These are phyloP conservation scores for Corchorus olitorius DNA, from an alignment of 345 rosid species.

Conservation along the genomic window DNA sequence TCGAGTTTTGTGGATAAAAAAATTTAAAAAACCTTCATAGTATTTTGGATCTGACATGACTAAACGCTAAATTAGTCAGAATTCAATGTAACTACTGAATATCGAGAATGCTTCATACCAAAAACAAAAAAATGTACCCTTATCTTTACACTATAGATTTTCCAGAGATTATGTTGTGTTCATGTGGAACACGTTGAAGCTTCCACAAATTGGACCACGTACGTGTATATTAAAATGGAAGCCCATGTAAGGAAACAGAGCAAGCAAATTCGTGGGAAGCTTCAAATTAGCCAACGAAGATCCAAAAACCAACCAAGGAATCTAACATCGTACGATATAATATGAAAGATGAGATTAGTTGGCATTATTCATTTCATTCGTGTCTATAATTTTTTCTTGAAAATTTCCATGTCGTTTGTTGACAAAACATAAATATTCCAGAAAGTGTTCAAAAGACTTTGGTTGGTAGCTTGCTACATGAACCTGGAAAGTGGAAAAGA, in stretches of 20 bases:
- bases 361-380: neutral
- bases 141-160: too few species aligned
- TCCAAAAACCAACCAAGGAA: neutral
- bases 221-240: too few species aligned
- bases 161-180: too few species aligned
- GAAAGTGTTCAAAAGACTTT: neutral
- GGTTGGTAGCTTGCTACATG: neutral
- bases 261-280: neutral
- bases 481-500: neutral
- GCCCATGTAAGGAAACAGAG: neutral
- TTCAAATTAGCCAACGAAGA: neutral
- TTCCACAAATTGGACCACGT: too few species aligned
- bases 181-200: too few species aligned
- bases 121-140: too few species aligned
- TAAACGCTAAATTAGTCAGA: too few species aligned
- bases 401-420: constrained; percentile 21
- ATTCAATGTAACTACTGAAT: too few species aligned
- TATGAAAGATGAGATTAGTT: neutral
- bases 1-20: too few species aligned
- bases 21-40: too few species aligned
- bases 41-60: too few species aligned
- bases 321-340: neutral
- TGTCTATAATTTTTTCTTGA: neutral
- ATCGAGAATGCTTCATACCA: too few species aligned
- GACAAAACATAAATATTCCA: neutral